Base-by-base conservation (phyloP, 768 basidiomycete genomes). In the Mycena crocata region DNA sequence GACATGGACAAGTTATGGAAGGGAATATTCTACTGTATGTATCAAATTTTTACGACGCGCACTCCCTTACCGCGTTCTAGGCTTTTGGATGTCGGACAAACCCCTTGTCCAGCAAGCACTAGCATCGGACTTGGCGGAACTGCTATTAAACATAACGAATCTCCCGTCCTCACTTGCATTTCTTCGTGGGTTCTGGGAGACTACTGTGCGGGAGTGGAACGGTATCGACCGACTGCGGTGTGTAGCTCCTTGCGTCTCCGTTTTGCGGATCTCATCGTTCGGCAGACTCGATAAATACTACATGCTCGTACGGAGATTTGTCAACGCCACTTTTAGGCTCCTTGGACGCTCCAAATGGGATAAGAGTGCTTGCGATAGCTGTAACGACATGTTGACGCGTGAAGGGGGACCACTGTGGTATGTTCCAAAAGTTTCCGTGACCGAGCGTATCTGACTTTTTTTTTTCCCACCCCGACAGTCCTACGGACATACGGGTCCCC, bases 51-150 rank as follows among this genome's bases (percentile, higher is more conserved):
- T 23, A 28, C 45, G 7, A 1, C 5, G 21, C 34, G 30, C 44
- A 51, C 58, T 32, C n/a, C 9, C 50, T 39, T 69, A 63, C 24
- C 28, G 26, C 24, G 35, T 9, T 17, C 39, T 63, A 98, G 96
- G 97, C 76, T 99, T 96, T 80, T 99, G 97, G 96, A 98, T 98
- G 96, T 98, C 96, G 13, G 97, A 99, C 80, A 99, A 99, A 76
- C 96, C 96, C 5, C 86, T 96, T 12, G 93, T 98, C 10, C 97
- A 99, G 76, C 97, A 99, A 76, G 91, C 90, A 17, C 86, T 99
- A 19, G 95, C 97, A 0, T 83, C 86, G 19, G 93, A 96, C 71
- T 80, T 99, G 40, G 93, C 97, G 21, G 90, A 94, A 69, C 82
- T 98, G 40, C 73, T 96, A 7, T 80, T 98, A 51, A 86, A 83